Percentiles rank a stretch among this genome's conserved stretches.
Evolutionary conservation across 768 basidiomycete genomes (phyloP).

Genomic region (Russula dissimulans): DNA sequence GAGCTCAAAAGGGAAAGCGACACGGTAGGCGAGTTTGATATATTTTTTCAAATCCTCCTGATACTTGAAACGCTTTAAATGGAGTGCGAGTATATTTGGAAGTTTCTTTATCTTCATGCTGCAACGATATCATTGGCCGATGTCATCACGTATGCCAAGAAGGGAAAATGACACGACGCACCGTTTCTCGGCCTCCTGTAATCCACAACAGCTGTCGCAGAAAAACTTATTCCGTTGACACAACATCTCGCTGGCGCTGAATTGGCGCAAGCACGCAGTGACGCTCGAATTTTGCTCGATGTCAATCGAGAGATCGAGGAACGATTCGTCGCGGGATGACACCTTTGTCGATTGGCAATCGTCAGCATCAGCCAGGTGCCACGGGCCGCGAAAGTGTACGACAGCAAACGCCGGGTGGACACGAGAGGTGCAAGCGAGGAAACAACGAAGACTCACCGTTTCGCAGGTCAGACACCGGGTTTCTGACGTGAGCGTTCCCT

Average conservation of each 20-base stretch:
- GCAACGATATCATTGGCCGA: background rate
- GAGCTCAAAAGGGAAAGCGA: constrained; percentile 91
- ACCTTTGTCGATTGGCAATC: constrained; percentile 2
- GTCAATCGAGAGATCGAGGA: constrained; percentile 97
- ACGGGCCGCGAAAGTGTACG: constrained; percentile 22
- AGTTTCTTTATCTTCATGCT: constrained; percentile 99
- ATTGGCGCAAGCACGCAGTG: constrained; percentile 90
- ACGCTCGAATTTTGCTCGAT: constrained; percentile 98
- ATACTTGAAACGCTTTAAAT: constrained; percentile 98
- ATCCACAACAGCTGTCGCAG: constrained; percentile 92
- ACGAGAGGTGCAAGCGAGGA: background rate
- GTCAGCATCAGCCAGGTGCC: background rate
- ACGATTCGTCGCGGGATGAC: constrained; percentile 82
- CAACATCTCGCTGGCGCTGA: constrained; percentile 97
- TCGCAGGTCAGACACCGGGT: constrained; percentile 97
- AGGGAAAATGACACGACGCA: constrained; percentile 28
- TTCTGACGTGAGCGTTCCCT: constrained; percentile 91
- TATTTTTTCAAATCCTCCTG: constrained; percentile 86
- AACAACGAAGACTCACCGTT: constrained; percentile 45
- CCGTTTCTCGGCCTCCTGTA: constrained; percentile 98
- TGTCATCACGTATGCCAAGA: background rate
- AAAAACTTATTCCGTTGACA: constrained; percentile 98
- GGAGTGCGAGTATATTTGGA: constrained; percentile 90
- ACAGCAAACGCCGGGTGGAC: background rate
- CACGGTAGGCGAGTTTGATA: constrained; percentile 93